A percentile compares a stretch with the other conserved stretches of the same genome.
phyloP scores from a whole-genome alignment of 2,329 filamentous ascomycete species.

The Aspergillus eucalypticola region DNA sequence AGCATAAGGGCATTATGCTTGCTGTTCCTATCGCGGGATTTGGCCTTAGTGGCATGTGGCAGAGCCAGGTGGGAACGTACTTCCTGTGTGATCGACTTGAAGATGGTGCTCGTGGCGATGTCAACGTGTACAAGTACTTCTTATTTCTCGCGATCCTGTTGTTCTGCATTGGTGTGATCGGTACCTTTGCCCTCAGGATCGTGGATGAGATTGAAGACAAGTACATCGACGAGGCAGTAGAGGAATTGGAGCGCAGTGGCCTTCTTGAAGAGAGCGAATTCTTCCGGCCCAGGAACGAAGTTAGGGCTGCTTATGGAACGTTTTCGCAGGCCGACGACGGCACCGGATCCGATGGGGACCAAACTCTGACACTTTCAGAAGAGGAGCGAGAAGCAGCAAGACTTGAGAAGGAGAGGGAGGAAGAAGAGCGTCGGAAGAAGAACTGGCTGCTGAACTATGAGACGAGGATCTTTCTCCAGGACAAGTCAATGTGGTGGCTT shows the following conservation, averaged over 20 bases:
- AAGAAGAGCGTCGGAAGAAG: constrained; percentile 71
- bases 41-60: constrained; percentile 92
- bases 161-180: constrained; percentile 68
- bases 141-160: constrained; percentile 77
- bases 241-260: constrained; percentile 87
- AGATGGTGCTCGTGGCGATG: constrained; percentile 59
- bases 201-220: constrained; percentile 75
- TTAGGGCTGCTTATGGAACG: constrained; percentile 48
- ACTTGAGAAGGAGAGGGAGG: constrained; percentile 47
- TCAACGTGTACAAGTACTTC: constrained; percentile 83
- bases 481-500: constrained; percentile 95
- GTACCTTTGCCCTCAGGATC: constrained; percentile 71
- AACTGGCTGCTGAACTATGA: constrained; percentile 89
- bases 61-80: constrained; percentile 81
- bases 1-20: constrained; percentile 83
- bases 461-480: constrained; percentile 78
- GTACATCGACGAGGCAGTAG: constrained; percentile 84
- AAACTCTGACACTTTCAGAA: constrained; percentile 30
- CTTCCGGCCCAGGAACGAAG: constrained; percentile 57
- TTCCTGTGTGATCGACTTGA: constrained; percentile 72
- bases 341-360: constrained; percentile 45
- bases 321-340: constrained; percentile 43
- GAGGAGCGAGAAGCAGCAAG: constrained; percentile 27
- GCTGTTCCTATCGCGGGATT: constrained; percentile 90
- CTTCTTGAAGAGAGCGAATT: constrained; percentile 71